Evolutionary conservation across 106 monocot species (phyloP).

Genomic region (Iris macrosiphon): DNA sequence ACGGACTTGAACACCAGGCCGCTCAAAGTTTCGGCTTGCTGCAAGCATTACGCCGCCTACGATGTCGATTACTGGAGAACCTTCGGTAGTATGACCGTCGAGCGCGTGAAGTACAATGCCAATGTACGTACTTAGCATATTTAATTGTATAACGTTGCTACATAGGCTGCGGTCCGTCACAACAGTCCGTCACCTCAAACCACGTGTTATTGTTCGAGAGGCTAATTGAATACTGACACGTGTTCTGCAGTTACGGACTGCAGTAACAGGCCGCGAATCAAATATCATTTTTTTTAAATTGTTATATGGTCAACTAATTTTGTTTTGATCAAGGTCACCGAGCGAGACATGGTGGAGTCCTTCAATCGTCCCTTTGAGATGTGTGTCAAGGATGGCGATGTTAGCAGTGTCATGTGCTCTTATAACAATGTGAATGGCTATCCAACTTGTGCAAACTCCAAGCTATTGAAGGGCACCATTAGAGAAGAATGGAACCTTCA

Average conservation of each 20-base stretch:
- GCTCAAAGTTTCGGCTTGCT: slow-evolving; percentile 36
- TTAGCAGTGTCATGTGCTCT: slow-evolving; percentile 49
- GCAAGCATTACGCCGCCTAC: slow-evolving; percentile 47
- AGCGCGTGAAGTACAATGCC: slow-evolving; percentile 17
- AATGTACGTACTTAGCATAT: slow-evolving; percentile 3
- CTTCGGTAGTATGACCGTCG: not conserved
- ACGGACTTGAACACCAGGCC: slow-evolving; percentile 6
- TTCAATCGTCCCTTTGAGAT: slow-evolving; percentile 33
- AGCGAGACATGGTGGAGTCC: slow-evolving; percentile 42
- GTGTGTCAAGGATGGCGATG: slow-evolving; percentile 46
- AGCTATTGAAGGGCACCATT: slow-evolving; percentile 19
- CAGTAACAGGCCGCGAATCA: too few species aligned
- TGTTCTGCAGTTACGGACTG: too few species aligned
- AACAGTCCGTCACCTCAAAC: too few species aligned
- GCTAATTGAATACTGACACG: too few species aligned
- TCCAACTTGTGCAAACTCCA: slow-evolving; percentile 29
- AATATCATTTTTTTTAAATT: too few species aligned
- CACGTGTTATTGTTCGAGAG: too few species aligned
- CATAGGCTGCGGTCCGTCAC: too few species aligned
- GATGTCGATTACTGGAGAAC: slow-evolving; percentile 39
- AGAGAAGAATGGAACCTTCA: slow-evolving; percentile 37
- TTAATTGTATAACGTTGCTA: too few species aligned
- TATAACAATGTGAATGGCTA: slow-evolving; percentile 48
- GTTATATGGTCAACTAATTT: too few species aligned
- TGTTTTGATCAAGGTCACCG: slow-evolving; percentile 27